Evolutionary conservation across 352 stramenopile species (phyloP), one percentile per base, ranked within the genome.

Genomic region (Globisporangium cylindrosporum): DNA sequence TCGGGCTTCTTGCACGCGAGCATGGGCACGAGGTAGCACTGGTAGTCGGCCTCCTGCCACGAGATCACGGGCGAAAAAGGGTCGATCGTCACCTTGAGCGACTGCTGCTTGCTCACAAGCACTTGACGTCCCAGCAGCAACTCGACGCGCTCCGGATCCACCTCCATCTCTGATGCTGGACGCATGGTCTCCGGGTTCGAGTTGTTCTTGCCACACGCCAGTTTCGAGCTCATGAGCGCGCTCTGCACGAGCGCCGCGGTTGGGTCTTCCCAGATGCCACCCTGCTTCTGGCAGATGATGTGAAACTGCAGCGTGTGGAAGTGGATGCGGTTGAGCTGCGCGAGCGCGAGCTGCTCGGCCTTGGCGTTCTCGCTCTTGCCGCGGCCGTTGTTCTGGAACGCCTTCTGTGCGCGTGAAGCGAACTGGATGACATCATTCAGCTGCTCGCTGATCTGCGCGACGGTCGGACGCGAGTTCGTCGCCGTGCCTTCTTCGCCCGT

Each of bases 241-340:
- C 82, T 91, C 60, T 94, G 85, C 18, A 93, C 71, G 34, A 94
- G 69, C 34, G 87, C 83, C 27, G 74, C 81, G 49, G 78, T 93
- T 24, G 87, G 85, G 62, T 92, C 80, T 34, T 81, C 82, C 85
- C 85, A 93, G 32, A 81, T 85, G 56, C 80, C 79, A 7, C 73
- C 75, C 8, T 80, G 60, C 58, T 82, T 78, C 59, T 95, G 87
- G 72, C 87, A 95, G 27, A 92, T 81, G 67, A 95, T 92, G 74
- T 95, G 87, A 72, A 95, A 95, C 56, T 93, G 87, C 27, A 95
- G 76, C 56, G 87, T 94, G 71, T 94, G 87, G 71, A 94, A 94
- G 71, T 94, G 87, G 61, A 94, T 90, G 56, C 87, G 87, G 36
- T 75, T 90, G 29, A 95, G 73, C 55, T 88, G 81, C 1, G 81